Conservation (phyloP, 2,329 filamentous ascomycete genomes). For the Aspergillus fumigatiaffinis region DNA sequence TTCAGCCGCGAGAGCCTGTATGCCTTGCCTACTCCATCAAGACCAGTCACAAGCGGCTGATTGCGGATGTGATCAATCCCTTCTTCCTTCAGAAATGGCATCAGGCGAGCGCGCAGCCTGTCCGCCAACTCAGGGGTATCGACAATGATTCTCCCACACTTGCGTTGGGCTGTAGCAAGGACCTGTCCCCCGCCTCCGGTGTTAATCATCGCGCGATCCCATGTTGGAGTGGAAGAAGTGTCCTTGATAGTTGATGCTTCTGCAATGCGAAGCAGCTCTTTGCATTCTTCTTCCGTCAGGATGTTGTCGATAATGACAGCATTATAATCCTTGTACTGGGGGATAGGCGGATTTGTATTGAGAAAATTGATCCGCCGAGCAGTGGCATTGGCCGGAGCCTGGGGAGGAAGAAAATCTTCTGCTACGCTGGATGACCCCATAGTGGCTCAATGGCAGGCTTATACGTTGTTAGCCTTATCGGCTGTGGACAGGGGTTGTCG, state of each 20-base stretch:
- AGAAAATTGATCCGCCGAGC: constrained; percentile 53
- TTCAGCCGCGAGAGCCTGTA: constrained; percentile 53
- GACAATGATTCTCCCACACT: constrained; percentile 75
- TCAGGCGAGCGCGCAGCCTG: constrained; percentile 58
- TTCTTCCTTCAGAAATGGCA: constrained; percentile 47
- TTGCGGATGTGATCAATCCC: constrained; percentile 37
- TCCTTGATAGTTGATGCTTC: constrained; percentile 38
- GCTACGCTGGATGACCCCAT: not conserved
- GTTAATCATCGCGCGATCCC: constrained; percentile 68
- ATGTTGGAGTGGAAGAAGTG: constrained; percentile 36
- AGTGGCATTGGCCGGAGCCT: constrained; percentile 43
- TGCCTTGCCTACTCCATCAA: constrained; percentile 38
- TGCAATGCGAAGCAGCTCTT: constrained; percentile 50
- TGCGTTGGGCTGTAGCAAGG: constrained; percentile 56
- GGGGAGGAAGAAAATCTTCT: constrained; percentile 27
- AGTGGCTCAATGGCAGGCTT: not conserved
- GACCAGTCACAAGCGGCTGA: constrained; percentile 43
- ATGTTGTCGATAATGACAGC: constrained; percentile 63
- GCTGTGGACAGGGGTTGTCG: not conserved
- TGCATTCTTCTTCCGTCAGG: constrained; percentile 62
- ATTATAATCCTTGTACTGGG: constrained; percentile 52
- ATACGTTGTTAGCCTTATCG: not conserved
- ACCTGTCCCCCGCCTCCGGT: constrained; percentile 59
- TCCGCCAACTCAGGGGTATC: constrained; percentile 61
- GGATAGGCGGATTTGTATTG: constrained; percentile 41